These are phyloP conservation scores for Puya raimondii DNA, from an alignment of 176 grass and related monocot species.

Conservation along the genomic window DNA sequence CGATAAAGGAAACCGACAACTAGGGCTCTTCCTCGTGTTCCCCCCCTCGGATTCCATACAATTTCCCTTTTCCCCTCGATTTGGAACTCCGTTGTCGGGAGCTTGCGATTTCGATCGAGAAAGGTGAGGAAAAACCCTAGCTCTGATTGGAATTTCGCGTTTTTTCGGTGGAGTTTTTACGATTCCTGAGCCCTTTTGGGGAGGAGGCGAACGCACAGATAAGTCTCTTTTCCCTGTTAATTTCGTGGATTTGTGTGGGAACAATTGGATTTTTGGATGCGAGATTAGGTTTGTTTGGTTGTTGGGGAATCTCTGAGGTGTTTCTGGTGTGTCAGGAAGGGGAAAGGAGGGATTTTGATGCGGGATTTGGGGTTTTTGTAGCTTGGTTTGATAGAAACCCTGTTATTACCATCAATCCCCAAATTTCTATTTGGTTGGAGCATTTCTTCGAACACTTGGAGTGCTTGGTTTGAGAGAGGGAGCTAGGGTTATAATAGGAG, in stretches of 20 bases:
- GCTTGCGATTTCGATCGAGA: neutral
- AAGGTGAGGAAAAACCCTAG: neutral
- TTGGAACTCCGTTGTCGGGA: too few relatives aligned
- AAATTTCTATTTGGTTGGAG: neutral
- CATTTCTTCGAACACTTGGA: neutral
- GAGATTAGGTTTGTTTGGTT: neutral
- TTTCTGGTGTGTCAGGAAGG: neutral
- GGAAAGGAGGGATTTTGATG: neutral
- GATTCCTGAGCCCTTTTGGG: neutral
- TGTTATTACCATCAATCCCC: neutral
- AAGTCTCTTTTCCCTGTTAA: neutral
- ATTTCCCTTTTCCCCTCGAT: too few relatives aligned
- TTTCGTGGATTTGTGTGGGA: conserved; percentile 3
- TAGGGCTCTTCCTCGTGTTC: too few relatives aligned
- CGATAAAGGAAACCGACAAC: too few relatives aligned
- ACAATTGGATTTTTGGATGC: neutral
- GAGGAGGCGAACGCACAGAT: neutral
- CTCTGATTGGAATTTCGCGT: neutral
- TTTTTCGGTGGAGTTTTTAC: neutral
- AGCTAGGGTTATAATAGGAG: neutral
- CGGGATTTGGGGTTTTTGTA: neutral
- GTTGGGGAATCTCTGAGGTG: neutral
- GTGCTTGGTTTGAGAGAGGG: neutral
- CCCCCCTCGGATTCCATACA: too few relatives aligned
- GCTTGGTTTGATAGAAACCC: neutral